These are phyloP conservation scores for Chaetomium sp. DNA, from an alignment of 2,329 filamentous ascomycete genomes.

Conservation along the genomic window DNA sequence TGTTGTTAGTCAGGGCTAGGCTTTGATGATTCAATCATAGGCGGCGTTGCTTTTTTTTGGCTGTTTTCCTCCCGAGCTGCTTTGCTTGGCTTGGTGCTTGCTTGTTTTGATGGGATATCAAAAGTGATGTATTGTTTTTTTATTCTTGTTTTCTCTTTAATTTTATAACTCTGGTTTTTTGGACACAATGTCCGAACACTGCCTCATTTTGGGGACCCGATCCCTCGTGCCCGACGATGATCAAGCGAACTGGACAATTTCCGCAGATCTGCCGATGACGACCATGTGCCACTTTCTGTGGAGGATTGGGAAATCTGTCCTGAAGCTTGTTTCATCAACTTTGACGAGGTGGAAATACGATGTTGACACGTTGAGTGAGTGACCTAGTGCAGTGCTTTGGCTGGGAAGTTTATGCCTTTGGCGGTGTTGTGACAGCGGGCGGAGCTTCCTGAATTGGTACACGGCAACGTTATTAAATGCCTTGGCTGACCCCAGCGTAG, in stretches of 20 bases:
- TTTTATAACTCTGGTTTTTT: neutral
- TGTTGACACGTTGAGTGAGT: conserved; percentile 34
- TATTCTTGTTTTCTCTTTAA: neutral
- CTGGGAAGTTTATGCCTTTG: neutral
- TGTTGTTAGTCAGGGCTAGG: neutral
- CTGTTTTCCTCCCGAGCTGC: neutral
- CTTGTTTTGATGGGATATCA: neutral
- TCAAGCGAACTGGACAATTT: conserved; percentile 14
- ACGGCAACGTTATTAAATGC: conserved; percentile 16
- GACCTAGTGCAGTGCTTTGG: neutral
- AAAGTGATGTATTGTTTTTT: conserved; percentile 5
- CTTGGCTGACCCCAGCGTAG: neutral
- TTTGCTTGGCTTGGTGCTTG: neutral
- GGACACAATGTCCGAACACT: conserved; percentile 6
- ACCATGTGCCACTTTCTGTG: neutral
- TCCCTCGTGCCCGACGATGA: conserved; percentile 6
- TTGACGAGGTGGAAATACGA: conserved; percentile 24
- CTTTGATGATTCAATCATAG: neutral
- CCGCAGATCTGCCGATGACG: conserved; percentile 23
- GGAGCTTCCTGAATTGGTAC: conserved; percentile 10
- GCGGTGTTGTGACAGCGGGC: neutral
- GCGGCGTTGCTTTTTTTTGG: conserved; percentile 13
- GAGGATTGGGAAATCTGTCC: conserved; percentile 16
- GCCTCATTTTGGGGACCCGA: conserved; percentile 9
- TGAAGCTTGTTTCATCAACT: conserved; percentile 1